phyloP scores from a whole-genome alignment of 306 rosid genomes.

The Hippophae rhamnoides region DNA sequence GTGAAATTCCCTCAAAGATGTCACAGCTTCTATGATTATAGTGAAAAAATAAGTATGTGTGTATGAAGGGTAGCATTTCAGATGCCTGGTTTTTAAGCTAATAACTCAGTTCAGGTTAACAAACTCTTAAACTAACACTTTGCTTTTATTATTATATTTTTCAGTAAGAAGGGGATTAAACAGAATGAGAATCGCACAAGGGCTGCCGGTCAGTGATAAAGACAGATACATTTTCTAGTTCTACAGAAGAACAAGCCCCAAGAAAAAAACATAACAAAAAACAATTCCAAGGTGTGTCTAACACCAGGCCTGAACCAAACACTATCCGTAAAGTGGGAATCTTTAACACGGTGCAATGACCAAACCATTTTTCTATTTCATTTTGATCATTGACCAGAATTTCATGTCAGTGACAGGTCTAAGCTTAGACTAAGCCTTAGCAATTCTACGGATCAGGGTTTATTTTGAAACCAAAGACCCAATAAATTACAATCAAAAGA shows the following conservation, averaged over 20 bases:
- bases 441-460: not conserved
- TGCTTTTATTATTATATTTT: not conserved
- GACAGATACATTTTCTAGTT: no score
- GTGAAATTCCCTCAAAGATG: conserved; percentile 7
- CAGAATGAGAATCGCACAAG: no score
- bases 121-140: not conserved
- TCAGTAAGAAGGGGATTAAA: no score
- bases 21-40: conserved; percentile 2
- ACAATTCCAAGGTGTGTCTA: not conserved
- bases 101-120: conserved; percentile 4
- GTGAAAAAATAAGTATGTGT: conserved; percentile 1
- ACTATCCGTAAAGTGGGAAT: not conserved
- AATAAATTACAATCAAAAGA: not conserved
- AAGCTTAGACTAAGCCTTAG: not conserved
- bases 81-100: conserved; percentile 1
- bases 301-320: not conserved
- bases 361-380: not conserved
- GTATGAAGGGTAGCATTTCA: conserved; percentile 2
- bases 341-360: not conserved
- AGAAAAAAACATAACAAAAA: not conserved
- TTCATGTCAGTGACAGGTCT: not conserved
- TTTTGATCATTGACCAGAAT: not conserved
- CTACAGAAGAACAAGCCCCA: not conserved
- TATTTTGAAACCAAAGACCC: not conserved
- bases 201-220: no score